Conservation (phyloP, 148 eudicot genomes). For the Suaeda aralocaspica region DNA sequence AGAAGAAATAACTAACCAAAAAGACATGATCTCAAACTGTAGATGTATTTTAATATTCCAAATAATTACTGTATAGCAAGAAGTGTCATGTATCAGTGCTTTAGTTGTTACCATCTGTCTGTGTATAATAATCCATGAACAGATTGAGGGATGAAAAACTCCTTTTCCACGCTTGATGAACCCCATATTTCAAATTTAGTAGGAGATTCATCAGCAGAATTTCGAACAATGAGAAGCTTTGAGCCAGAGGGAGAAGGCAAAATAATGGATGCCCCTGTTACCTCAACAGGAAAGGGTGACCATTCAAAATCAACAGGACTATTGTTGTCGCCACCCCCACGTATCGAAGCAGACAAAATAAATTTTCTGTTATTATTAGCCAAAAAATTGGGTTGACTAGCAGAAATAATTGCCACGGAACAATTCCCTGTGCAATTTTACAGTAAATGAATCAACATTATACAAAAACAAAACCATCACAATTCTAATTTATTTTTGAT, state of each 20-base stretch:
- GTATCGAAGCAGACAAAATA: constrained; percentile 46
- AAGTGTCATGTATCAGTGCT: neutral
- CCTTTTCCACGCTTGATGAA: constrained; percentile 58
- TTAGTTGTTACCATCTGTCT: constrained; percentile 66
- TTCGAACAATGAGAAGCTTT: constrained; percentile 77
- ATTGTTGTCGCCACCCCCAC: constrained; percentile 21
- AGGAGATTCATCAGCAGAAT: constrained; percentile 65
- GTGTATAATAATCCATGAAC: constrained; percentile 72
- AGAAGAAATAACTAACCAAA: neutral
- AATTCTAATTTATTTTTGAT: too few species aligned
- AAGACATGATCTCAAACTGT: neutral
- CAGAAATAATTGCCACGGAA: constrained; percentile 61
- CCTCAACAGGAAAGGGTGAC: constrained; percentile 82
- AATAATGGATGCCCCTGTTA: constrained; percentile 55
- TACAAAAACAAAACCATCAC: too few species aligned
- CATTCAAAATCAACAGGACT: constrained; percentile 52
- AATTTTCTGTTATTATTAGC: constrained; percentile 63
- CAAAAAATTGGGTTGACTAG: constrained; percentile 72
- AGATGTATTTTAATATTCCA: neutral
- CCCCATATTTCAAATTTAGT: constrained; percentile 80
- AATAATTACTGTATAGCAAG: neutral
- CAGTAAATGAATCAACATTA: too few species aligned
- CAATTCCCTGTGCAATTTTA: constrained; percentile 39
- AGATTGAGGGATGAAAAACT: constrained; percentile 64
- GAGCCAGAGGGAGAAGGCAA: constrained; percentile 89